Percentiles rank a stretch among this genome's conserved stretches.
phyloP scores from a whole-genome alignment of 208 protist genomes.

The Jaenimonas drosophilae region DNA sequence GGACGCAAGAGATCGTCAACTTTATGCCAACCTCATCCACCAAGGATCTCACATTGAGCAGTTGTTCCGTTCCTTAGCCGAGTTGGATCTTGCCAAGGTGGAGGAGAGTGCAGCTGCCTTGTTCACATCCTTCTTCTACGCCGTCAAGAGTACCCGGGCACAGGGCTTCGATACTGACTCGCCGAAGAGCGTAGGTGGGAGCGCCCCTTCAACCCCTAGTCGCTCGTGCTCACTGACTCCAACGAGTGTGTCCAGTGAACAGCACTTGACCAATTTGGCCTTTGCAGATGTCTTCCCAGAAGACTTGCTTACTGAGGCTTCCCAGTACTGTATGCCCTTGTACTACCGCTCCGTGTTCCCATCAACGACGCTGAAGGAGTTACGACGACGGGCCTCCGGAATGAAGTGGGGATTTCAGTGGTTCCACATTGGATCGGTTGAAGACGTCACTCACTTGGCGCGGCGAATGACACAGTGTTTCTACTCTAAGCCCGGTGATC shows the following conservation, averaged over 20 bases:
- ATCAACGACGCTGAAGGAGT: conserved; percentile 3
- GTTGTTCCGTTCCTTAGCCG: conserved; percentile 21
- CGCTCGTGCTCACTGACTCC: too few species aligned
- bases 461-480: conserved; percentile 7
- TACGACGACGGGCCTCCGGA: conserved; percentile 2
- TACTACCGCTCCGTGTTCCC: too few species aligned
- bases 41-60: conserved; percentile 6
- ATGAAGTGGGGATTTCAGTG: conserved; percentile 6
- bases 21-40: conserved; percentile 3
- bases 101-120: conserved; percentile 13
- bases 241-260: too few species aligned
- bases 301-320: background rate
- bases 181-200: too few species aligned
- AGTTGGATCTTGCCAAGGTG: conserved; percentile 17
- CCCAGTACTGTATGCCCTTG: background rate
- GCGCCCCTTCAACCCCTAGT: background rate
- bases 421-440: conserved; percentile 1
- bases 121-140: conserved; percentile 17
- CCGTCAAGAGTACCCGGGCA: conserved; percentile 18
- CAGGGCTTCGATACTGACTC: background rate
- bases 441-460: conserved; percentile 7
- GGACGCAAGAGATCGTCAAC: too few species aligned
- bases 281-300: background rate
- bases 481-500: background rate
- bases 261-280: background rate